Evolutionary conservation across 805 yeast species (phyloP).

Genomic region (Wickerhamomyces mucosus): DNA sequence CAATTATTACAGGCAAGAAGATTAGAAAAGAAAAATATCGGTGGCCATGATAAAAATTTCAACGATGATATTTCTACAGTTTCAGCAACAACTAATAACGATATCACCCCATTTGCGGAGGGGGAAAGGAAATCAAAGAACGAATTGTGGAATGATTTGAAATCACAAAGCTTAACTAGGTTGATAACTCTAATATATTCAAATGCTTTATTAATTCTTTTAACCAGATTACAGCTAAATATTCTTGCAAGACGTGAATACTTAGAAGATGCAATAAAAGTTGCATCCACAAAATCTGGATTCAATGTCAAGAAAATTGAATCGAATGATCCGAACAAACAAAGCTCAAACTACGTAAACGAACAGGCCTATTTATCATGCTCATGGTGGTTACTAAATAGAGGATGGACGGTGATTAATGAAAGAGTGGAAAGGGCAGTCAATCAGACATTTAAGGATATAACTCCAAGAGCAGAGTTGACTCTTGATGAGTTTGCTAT

Average conservation of each 20-base stretch:
- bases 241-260: constrained; percentile 82
- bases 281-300: constrained; percentile 44
- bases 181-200: constrained; percentile 63
- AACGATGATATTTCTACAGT: constrained; percentile 28
- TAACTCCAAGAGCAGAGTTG: constrained; percentile 69
- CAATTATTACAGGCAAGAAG: constrained; percentile 58
- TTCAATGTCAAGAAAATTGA: constrained; percentile 10
- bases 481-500: constrained; percentile 49
- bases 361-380: constrained; percentile 80
- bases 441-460: constrained; percentile 44
- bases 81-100: constrained; percentile 28
- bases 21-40: constrained; percentile 18
- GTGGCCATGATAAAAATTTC: constrained; percentile 9
- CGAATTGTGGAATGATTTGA: constrained; percentile 78
- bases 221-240: constrained; percentile 80
- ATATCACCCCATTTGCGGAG: constrained; percentile 17
- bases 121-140: constrained; percentile 35
- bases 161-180: constrained; percentile 64
- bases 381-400: constrained; percentile 90
- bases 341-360: constrained; percentile 37
- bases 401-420: constrained; percentile 64
- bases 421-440: constrained; percentile 48
- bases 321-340: constrained; percentile 14
- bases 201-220: constrained; percentile 57
- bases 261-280: constrained; percentile 62